Evolutionary conservation across 805 yeast genomes (phyloP).

Genomic region (Yarrowia yakushimensis): DNA sequence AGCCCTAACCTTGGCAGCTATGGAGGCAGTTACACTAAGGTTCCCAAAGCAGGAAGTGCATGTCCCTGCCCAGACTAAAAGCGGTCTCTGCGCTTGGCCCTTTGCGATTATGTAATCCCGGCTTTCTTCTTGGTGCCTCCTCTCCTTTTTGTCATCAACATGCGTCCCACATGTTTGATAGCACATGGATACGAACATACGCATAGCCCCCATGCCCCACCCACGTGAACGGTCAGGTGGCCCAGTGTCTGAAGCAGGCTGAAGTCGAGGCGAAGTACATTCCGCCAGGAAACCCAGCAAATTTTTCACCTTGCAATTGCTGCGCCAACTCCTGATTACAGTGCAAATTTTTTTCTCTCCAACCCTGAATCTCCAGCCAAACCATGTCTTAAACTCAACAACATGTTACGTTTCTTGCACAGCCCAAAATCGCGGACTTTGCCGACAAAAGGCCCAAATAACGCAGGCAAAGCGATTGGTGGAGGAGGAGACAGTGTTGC

Average conservation of each 20-base stretch:
- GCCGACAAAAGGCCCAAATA: neutral
- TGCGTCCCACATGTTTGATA: conserved; percentile 8
- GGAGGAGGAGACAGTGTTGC: neutral
- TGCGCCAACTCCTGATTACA: neutral
- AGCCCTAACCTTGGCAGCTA: neutral
- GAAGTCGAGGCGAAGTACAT: neutral
- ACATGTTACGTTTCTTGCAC: neutral
- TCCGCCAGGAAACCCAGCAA: neutral
- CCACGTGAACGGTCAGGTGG: neutral
- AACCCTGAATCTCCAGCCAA: conserved; percentile 3
- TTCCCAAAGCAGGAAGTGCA: neutral
- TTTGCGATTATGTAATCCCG: neutral
- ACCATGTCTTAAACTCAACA: conserved; percentile 2
- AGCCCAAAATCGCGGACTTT: conserved; percentile 6
- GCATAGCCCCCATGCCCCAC: neutral
- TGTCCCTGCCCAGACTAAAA: neutral
- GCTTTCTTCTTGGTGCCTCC: neutral
- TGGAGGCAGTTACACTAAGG: neutral
- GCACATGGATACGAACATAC: neutral
- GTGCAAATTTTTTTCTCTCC: neutral
- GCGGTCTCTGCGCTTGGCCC: neutral
- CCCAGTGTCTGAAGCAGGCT: neutral
- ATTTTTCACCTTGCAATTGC: neutral
- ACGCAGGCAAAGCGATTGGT: neutral
- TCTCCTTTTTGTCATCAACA: neutral